These are phyloP conservation scores for Irpex sp. DNA, from an alignment of 1,284 basidiomycete genomes.

Conservation along the genomic window DNA sequence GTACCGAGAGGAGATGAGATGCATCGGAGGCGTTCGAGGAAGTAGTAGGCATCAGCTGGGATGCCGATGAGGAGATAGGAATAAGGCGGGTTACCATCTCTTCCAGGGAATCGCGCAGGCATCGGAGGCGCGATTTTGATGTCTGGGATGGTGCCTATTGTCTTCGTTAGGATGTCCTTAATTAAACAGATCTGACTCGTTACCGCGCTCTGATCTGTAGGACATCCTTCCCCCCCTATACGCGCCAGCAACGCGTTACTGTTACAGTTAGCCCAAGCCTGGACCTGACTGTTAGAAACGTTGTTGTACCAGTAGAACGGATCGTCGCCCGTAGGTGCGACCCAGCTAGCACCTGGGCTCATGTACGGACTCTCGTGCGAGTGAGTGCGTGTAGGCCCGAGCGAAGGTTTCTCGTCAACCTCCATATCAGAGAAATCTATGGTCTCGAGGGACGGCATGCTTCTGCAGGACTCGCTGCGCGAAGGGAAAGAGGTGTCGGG, in stretches of 20 bases:
- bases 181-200: neutral
- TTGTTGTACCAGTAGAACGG: neutral
- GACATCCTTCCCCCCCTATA: neutral
- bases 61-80: neutral
- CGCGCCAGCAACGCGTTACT: neutral
- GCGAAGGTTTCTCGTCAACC: too few relatives aligned
- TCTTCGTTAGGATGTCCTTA: too few relatives aligned
- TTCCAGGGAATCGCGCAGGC: neutral
- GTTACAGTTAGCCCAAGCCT: neutral
- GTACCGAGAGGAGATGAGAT: neutral
- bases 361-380: too few relatives aligned
- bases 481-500: too few relatives aligned
- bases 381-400: too few relatives aligned
- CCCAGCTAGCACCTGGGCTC: conserved; percentile 13
- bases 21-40: neutral
- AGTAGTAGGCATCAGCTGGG: neutral
- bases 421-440: too few relatives aligned
- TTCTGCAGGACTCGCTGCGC: too few relatives aligned
- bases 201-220: neutral
- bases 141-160: too few relatives aligned
- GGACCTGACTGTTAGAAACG: neutral
- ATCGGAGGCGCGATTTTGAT: too few relatives aligned
- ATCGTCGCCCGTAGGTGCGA: conserved; percentile 10
- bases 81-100: neutral
- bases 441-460: too few relatives aligned